Evolutionary conservation across 2,329 filamentous ascomycete species (phyloP).

Genomic region (Erysiphe pulchra): DNA sequence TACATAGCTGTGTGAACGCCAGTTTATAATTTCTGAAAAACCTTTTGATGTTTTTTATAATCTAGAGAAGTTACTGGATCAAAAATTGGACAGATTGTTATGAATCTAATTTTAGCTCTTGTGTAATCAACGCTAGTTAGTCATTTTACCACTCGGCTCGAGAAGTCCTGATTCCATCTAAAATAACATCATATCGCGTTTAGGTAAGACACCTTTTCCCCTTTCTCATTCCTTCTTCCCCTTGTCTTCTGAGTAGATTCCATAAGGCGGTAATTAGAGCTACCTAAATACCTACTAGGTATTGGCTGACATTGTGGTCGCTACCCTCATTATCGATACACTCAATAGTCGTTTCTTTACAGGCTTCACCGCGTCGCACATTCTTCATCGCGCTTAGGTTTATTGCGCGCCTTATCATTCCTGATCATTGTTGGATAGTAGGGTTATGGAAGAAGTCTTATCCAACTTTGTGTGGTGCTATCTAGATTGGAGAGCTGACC

Average conservation of each 20-base stretch:
- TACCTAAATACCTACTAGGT: background rate
- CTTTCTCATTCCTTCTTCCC: slow-evolving; percentile 4
- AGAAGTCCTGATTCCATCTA: background rate
- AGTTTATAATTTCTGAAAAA: too few species aligned
- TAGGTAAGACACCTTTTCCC: slow-evolving; percentile 14
- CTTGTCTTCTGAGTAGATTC: background rate
- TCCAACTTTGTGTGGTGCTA: background rate
- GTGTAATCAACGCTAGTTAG: background rate
- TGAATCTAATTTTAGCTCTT: background rate
- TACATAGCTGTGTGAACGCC: too few species aligned
- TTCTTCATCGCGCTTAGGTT: slow-evolving; percentile 10
- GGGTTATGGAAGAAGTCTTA: slow-evolving; percentile 7
- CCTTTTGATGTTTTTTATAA: too few species aligned
- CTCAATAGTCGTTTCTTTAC: slow-evolving; percentile 5
- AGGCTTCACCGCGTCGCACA: slow-evolving; percentile 10
- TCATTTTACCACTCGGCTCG: slow-evolving; percentile 1
- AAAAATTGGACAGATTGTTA: too few species aligned
- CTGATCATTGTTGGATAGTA: slow-evolving; percentile 2
- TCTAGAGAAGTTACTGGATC: too few species aligned
- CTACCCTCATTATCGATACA: slow-evolving; percentile 4
- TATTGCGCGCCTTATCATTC: slow-evolving; percentile 8
- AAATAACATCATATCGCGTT: slow-evolving; percentile 6
- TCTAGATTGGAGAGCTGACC: slow-evolving; percentile 8
- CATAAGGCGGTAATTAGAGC: background rate
- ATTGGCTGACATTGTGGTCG: background rate